Conservation (phyloP, 208 protist species). For the Angomonas desouzai region DNA sequence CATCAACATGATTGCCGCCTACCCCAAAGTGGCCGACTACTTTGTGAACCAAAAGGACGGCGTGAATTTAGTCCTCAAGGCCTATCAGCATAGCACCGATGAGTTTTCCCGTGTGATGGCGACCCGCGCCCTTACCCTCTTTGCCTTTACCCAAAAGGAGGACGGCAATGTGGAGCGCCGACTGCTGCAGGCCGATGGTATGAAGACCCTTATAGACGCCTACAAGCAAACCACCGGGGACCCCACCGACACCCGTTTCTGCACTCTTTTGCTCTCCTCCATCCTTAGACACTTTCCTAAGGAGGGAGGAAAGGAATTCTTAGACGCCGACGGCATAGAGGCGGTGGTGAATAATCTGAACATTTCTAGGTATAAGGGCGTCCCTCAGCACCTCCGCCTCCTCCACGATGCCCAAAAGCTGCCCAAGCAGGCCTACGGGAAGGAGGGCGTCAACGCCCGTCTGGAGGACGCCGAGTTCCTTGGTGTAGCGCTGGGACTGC, state of each 20-base stretch:
- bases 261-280: conserved; percentile 80
- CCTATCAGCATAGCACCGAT: conserved; percentile 63
- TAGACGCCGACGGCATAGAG: conserved; percentile 72
- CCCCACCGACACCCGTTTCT: conserved; percentile 82
- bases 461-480: conserved; percentile 80
- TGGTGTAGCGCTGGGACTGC: conserved; percentile 68
- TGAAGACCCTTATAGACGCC: conserved; percentile 65
- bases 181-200: conserved; percentile 67
- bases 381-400: conserved; percentile 86
- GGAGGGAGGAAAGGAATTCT: conserved; percentile 72
- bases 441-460: conserved; percentile 30
- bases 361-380: conserved; percentile 80
- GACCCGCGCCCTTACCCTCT: conserved; percentile 70
- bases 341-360: conserved; percentile 79
- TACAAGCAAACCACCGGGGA: conserved; percentile 84
- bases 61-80: conserved; percentile 68
- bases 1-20: conserved; percentile 71
- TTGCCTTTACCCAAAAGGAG: conserved; percentile 74
- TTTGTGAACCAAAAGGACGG: conserved; percentile 73
- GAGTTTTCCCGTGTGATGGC: conserved; percentile 72
- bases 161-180: conserved; percentile 76
- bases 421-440: conserved; percentile 38
- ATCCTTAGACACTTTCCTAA: conserved; percentile 81
- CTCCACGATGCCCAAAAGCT: conserved; percentile 70
- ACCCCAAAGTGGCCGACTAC: conserved; percentile 63